Percentiles rank a stretch among this genome's conserved stretches.
Conservation (phyloP, 345 rosid genomes). For the Populus nigra region DNA sequence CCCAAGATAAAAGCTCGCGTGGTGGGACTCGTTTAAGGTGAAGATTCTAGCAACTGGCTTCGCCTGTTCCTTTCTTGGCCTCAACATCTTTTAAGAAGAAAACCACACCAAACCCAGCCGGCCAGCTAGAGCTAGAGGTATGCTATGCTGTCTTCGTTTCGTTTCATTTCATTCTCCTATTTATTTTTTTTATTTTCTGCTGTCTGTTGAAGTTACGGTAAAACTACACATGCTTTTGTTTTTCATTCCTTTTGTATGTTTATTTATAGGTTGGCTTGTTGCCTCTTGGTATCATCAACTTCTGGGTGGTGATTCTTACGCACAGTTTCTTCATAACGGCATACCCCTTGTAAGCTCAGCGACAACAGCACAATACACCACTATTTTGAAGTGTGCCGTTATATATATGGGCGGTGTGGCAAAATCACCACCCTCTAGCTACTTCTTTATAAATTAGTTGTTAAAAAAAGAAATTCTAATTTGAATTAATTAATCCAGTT, state of each 20-base stretch:
- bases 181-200: background rate
- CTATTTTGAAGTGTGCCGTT: too few species aligned
- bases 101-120: background rate
- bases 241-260: background rate
- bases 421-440: background rate
- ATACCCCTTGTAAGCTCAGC: too few species aligned
- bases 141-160: background rate
- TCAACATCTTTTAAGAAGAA: background rate
- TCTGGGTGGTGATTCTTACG: too few species aligned
- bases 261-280: background rate
- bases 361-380: too few species aligned
- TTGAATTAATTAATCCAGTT: background rate
- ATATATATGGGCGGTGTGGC: too few species aligned
- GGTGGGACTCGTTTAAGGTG: background rate
- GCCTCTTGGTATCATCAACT: background rate
- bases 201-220: background rate
- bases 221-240: background rate
- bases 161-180: background rate
- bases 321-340: too few species aligned
- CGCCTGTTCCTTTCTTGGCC: background rate
- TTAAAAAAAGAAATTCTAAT: background rate
- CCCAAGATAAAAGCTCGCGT: background rate
- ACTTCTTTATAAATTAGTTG: background rate
- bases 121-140: background rate
- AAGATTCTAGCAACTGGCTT: background rate